Conservation (phyloP, 306 rosid genomes). For the Senna siamea region DNA sequence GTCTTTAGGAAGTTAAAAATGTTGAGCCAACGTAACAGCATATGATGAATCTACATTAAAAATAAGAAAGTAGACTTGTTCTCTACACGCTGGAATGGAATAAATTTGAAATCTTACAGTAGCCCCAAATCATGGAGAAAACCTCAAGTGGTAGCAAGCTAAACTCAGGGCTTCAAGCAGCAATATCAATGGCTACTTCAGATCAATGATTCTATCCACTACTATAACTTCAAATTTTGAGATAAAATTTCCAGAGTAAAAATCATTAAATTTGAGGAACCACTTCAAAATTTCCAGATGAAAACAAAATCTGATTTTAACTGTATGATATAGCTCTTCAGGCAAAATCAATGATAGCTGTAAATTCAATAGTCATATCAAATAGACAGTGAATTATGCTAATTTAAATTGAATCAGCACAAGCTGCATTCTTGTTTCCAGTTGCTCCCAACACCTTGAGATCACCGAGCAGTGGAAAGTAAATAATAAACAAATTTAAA, state of each 20-base stretch:
- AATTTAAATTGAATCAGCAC: no score
- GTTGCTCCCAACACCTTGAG: background rate
- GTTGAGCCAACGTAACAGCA: background rate
- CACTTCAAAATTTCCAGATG: background rate
- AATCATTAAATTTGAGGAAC: slow-evolving; percentile 1
- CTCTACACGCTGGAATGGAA: background rate
- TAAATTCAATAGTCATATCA: background rate
- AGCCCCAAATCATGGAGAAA: slow-evolving; percentile 8
- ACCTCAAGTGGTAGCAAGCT: background rate
- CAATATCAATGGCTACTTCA: background rate
- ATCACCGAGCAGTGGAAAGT: no score
- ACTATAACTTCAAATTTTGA: background rate
- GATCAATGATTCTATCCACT: slow-evolving; percentile 11
- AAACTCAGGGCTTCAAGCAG: background rate
- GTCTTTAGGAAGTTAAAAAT: background rate
- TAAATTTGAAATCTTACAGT: background rate
- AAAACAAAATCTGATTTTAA: slow-evolving; percentile 4
- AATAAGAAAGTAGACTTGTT: background rate
- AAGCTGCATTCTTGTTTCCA: no score
- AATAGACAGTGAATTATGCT: background rate
- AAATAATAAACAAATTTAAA: background rate
- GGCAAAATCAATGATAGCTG: background rate
- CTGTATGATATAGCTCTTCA: background rate
- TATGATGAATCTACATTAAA: background rate
- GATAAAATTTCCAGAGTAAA: background rate